phyloP scores from a whole-genome alignment of 148 eudicot species.

The Arctostaphylos glauca region DNA sequence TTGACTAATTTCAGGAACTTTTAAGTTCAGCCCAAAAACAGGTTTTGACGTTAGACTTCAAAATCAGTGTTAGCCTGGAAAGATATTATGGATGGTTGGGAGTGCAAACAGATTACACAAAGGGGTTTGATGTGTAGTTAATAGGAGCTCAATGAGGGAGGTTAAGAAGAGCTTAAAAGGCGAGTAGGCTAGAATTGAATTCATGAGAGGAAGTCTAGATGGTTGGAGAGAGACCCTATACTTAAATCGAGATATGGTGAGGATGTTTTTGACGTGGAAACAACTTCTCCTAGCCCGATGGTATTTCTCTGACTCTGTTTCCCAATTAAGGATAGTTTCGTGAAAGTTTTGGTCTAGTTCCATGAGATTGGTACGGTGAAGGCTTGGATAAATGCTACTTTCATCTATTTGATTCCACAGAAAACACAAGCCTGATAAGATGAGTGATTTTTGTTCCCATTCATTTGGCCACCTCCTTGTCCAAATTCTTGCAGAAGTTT shows the following conservation, averaged over 20 bases:
- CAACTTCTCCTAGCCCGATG: background rate
- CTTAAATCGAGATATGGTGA: background rate
- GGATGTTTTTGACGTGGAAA: background rate
- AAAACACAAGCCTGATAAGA: background rate
- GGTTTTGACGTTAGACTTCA: too few species aligned
- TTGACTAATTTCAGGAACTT: background rate
- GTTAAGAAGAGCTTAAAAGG: background rate
- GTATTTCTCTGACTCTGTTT: background rate
- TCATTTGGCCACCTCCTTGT: background rate
- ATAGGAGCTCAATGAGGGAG: background rate
- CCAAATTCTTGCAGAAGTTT: background rate
- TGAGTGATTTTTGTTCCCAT: background rate
- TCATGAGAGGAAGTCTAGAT: background rate
- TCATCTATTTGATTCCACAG: background rate
- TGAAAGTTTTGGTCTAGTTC: background rate
- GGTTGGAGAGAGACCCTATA: background rate
- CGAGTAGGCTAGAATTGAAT: too few species aligned
- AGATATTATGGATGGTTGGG: background rate
- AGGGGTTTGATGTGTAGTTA: background rate
- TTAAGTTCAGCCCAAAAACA: background rate
- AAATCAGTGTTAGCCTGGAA: background rate
- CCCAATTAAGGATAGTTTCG: background rate
- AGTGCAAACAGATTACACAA: background rate
- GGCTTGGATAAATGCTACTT: background rate
- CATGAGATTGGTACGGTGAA: background rate